Evolutionary conservation across 2,329 filamentous ascomycete species (phyloP), one percentile per base, ranked within the genome.

Genomic region (Diaporthe sp.): DNA sequence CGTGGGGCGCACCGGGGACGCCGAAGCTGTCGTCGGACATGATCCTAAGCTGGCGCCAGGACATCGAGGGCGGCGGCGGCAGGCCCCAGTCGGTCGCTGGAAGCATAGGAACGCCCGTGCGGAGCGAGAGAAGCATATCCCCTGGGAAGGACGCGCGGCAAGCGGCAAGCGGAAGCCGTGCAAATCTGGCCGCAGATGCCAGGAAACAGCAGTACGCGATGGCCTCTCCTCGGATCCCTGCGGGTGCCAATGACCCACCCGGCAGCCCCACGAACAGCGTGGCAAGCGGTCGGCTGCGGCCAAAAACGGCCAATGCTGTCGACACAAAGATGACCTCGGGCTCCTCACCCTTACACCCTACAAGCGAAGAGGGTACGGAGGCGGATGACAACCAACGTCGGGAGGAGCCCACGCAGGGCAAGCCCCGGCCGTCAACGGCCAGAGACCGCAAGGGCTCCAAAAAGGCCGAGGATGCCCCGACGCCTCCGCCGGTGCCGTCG

Each of bases 41-140:
- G 22, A 98, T 98, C 78, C 89, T 97, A 78, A 94, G 92, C 68
- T 99, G 96, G 96, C 92, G 96, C 4, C 95, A 97, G 73, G 89
- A 88, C 28, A 86, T 92, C 17, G 89, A 90, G 61, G 39, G 79
- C 17, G 60, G 83, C 13, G 79, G 84, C 25, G 84, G 83, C 15
- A 83, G 86, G 22, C 82, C 84, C 1, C 83, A 82, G 67, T 84
- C 84, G 37, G 82, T 85, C 34, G 73, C 79, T 2, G 73, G 82
- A n/a, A 78, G 73, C 37, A 77, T 76, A 8, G 81, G 82, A 39
- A 85, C 85, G 0, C 82, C 87, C 0, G 81, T 84, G 6, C 83
- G 85, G n/a, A 89, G 85, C 74, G 88, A 90, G 76, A 86, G 90
- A 15, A 92, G 90, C 3, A 79, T 89, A 4, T 92, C 90, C 3